Base-by-base conservation (phyloP, 768 basidiomycete genomes). In the Epithele typhae region DNA sequence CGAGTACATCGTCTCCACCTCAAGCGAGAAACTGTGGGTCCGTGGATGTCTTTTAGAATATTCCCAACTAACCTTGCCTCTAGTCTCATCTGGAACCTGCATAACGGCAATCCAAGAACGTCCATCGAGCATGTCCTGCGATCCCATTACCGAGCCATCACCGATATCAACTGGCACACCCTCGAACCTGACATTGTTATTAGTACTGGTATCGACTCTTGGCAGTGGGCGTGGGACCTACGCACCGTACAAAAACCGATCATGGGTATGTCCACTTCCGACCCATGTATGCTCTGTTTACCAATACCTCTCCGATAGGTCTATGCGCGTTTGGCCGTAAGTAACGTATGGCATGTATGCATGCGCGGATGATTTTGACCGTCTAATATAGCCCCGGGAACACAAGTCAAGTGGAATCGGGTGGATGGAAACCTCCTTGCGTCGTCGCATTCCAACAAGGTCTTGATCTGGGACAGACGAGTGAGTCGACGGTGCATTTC, bases 81-180 rank as follows among this genome's bases (percentile, higher is more conserved):
- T 24, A 57, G 87, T 35, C 75, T 99, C 3, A 91, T 99, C 48
- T 99, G 96, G 95, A 96, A 98, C 66, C 70, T 97, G n/a, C n/a
- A n/a, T n/a, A 63, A 79, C 45, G 69, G 85, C 35, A 64, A 74
- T 14, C 81, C 81, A 14, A 85, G 87, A 57, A 86, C 84, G 1
- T 84, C 86, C 2, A 91, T 99, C 25, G 77, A 92, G 55, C 81
- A 88, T 49, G 83, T 91, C 25, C 73, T 97, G 4, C 84, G 85
- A 50, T 86, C 89, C 1, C 96, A 99, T 60, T 90, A 92, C 52
- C 83, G 95, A 37, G 92, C 93, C 4, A 93, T 99, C 44, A 97
- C 96, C 3, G 96, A 99, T 60, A 91, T 98, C 60, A 98, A 99
- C 61, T 99, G 95, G 95, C 90, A 92, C 58, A 85, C 86, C 0